These are phyloP conservation scores for Flaveria brownii DNA, from an alignment of 129 eudicot genomes.

Conservation along the genomic window DNA sequence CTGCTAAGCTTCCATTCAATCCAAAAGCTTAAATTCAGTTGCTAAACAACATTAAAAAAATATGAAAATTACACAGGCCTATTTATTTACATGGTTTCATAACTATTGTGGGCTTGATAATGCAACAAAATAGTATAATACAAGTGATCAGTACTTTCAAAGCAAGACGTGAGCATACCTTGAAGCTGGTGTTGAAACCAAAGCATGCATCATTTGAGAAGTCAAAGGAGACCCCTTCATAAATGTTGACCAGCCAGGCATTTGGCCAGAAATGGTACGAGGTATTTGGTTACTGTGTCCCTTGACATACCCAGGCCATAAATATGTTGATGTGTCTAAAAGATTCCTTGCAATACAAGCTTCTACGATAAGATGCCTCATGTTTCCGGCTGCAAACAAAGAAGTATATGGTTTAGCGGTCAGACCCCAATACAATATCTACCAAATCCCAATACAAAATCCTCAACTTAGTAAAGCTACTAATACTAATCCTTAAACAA, in stretches of 20 bases:
- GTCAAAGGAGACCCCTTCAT: slow-evolving; percentile 90
- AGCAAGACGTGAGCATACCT: slow-evolving; percentile 49
- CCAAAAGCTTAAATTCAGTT: slow-evolving; percentile 64
- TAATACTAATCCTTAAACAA: neutral
- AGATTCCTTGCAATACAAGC: slow-evolving; percentile 94
- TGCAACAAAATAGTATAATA: too few relatives aligned
- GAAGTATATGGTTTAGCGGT: slow-evolving; percentile 9
- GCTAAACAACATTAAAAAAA: slow-evolving; percentile 32
- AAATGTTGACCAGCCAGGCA: slow-evolving; percentile 87
- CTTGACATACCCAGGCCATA: slow-evolving; percentile 95
- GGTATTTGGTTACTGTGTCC: slow-evolving; percentile 80
- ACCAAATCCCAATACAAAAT: neutral
- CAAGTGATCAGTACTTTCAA: neutral
- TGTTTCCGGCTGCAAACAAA: slow-evolving; percentile 73
- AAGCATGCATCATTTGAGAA: slow-evolving; percentile 63
- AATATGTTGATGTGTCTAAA: slow-evolving; percentile 83
- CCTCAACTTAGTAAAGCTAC: neutral
- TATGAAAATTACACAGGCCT: neutral
- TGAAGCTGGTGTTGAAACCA: slow-evolving; percentile 82
- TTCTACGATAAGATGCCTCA: slow-evolving; percentile 91
- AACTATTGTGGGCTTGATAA: too few relatives aligned
- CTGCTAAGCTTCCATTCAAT: slow-evolving; percentile 90
- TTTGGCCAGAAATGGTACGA: slow-evolving; percentile 66
- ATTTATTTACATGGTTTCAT: neutral
- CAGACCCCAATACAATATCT: neutral